Evolutionary conservation across 805 yeast genomes (phyloP), one percentile per base, ranked within the genome.

Genomic region (Metschnikowia dekortorum): DNA sequence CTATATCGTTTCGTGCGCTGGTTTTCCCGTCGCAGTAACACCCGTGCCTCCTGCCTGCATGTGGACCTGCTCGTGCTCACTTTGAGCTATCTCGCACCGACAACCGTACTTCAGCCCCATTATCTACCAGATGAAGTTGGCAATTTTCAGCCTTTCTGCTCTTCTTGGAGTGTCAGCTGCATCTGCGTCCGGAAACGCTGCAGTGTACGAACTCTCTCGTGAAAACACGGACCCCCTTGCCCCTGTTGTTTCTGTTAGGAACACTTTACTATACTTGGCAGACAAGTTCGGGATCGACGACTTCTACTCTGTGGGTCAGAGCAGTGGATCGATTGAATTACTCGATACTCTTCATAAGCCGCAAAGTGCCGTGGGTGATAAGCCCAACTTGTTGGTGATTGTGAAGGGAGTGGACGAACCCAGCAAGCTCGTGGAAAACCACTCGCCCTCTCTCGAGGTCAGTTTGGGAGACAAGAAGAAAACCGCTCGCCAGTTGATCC

Each of bases 351-450:
- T 56, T 11, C 59, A 60, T 42, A 52, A 51, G 26, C 31, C 46
- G 2, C 42, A 26, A 14, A 28, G 51, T 22, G 51, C 47, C 33
- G 39, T 30, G n/a, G 28, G 49, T 22, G 50, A 48, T 31, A 61
- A 59, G 44, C 68, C 72, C 37, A 64, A 64, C 46, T 39, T 77
- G 60, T 55, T 77, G 45, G 61, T 76, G 32, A 56, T 73, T 18
- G 61, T 78, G 41, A 68, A 67, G 53, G 82, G 81, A 22, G 73
- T 75, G 30, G 70, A 69, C 44, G 47, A 61, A 10, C 74, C 76
- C 28, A 53, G 57, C 2, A 47, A 55, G 29, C 64, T 74, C 44
- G 63, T 69, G 36, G 56, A 53, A 6, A 49, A 52, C 13, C 34
- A 34, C 42, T 33, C 42, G 8, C 66, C 71, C 22, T 52, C 64